These are phyloP conservation scores for Coriaria nepalensis DNA, from an alignment of 306 rosid species.

Conservation along the genomic window DNA sequence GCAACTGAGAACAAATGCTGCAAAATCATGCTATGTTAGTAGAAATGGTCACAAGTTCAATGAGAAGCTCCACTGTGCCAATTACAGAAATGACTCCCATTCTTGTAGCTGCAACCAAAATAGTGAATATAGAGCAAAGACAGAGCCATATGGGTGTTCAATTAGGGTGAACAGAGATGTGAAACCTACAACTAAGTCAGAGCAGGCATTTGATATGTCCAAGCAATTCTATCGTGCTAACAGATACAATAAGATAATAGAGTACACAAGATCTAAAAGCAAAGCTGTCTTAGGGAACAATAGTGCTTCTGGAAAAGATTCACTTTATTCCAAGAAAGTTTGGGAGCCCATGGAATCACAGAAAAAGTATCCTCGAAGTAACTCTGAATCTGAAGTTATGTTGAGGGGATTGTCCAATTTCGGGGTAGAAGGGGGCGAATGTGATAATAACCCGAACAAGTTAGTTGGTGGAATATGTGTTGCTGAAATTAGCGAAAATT, in stretches of 20 bases:
- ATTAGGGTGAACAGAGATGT: constrained; percentile 40
- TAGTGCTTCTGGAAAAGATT: constrained; percentile 46
- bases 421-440: constrained; percentile 29
- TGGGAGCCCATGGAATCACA: constrained; percentile 86
- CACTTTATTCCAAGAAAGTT: constrained; percentile 58
- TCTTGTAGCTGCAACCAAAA: constrained; percentile 65
- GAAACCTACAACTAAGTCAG: constrained; percentile 42
- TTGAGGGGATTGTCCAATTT: constrained; percentile 25
- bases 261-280: constrained; percentile 46
- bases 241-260: constrained; percentile 43
- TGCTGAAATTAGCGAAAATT: constrained; percentile 20
- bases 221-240: constrained; percentile 54
- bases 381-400: constrained; percentile 59
- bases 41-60: constrained; percentile 58
- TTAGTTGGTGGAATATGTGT: constrained; percentile 25
- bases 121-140: constrained; percentile 50
- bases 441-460: constrained; percentile 28
- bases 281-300: constrained; percentile 39
- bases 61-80: constrained; percentile 51
- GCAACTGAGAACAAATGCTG: constrained; percentile 41
- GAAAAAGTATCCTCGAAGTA: constrained; percentile 58
- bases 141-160: constrained; percentile 48
- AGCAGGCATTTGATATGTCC: constrained; percentile 43
- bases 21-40: constrained; percentile 34
- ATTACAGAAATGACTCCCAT: constrained; percentile 52